A percentile compares a stretch with the other conserved stretches of the same genome.
phyloP scores from a whole-genome alignment of 2,329 filamentous ascomycete species.

The Metarhizium guizhouense region DNA sequence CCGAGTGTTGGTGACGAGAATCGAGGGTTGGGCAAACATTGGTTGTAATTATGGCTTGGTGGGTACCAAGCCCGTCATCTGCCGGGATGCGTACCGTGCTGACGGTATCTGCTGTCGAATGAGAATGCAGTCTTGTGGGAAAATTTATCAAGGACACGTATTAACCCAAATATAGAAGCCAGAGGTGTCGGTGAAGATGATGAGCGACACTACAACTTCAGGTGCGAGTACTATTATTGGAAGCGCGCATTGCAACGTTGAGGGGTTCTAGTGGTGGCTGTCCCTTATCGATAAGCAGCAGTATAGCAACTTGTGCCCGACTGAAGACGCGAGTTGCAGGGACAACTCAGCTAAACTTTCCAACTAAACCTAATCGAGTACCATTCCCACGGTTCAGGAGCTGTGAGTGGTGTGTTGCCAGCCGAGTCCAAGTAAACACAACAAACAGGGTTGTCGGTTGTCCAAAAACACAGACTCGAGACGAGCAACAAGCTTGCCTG shows the following conservation, averaged over 20 bases:
- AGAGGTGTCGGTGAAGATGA: background rate
- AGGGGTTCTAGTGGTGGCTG: background rate
- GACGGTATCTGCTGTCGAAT: background rate
- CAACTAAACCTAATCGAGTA: background rate
- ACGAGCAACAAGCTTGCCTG: background rate
- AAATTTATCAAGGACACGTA: background rate
- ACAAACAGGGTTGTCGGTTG: slow-evolving; percentile 1
- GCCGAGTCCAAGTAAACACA: slow-evolving; percentile 5
- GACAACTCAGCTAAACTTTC: background rate
- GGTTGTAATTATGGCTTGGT: background rate
- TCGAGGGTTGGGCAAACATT: background rate
- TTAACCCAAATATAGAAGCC: background rate
- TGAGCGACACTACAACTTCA: too few relatives aligned
- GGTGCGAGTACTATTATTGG: too few relatives aligned
- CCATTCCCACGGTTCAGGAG: too few relatives aligned
- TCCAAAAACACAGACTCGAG: too few relatives aligned
- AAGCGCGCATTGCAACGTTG: too few relatives aligned
- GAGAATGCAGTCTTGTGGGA: background rate
- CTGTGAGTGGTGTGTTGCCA: background rate
- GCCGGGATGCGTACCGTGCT: too few relatives aligned
- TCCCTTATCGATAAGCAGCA: background rate
- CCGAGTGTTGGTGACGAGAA: background rate
- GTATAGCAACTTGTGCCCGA: background rate
- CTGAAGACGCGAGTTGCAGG: background rate
- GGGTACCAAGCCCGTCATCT: background rate